Evolutionary conservation across 176 grass and related monocot species (phyloP).

Genomic region (Urochloa ruziziensis): DNA sequence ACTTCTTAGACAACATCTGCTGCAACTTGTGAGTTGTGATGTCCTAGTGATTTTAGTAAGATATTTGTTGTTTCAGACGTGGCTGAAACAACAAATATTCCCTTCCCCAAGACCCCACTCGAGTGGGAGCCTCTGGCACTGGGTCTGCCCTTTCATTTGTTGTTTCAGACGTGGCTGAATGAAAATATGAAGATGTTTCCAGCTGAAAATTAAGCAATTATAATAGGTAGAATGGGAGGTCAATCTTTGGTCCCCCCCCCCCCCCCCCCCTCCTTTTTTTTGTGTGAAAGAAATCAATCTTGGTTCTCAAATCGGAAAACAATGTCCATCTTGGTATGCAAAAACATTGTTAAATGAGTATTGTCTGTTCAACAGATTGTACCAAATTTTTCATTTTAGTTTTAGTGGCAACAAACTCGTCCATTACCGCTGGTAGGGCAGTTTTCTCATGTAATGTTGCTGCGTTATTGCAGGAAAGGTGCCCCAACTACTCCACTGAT

Average conservation of each 20-base stretch:
- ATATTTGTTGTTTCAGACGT: neutral
- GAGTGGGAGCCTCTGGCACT: too few species aligned
- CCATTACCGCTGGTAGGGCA: neutral
- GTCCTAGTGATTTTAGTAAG: neutral
- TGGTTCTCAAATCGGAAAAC: conserved; percentile 5
- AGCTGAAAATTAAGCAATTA: neutral
- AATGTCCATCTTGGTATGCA: conserved; percentile 1
- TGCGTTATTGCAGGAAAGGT: conserved; percentile 72
- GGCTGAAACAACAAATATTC: too few species aligned
- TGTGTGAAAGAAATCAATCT: too few species aligned
- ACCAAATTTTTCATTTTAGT: conserved; percentile 15
- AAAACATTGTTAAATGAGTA: neutral
- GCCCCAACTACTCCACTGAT: conserved; percentile 95
- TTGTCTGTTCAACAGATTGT: neutral
- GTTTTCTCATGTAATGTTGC: conserved; percentile 11
- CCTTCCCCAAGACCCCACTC: too few species aligned
- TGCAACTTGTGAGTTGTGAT: neutral
- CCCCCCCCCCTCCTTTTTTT: too few species aligned
- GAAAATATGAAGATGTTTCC: neutral
- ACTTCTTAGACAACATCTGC: neutral
- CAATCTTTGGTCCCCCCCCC: too few species aligned
- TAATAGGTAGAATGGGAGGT: neutral
- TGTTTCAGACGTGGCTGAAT: neutral
- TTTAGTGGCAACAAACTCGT: conserved; percentile 8
- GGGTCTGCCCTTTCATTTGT: too few species aligned